A percentile compares a stretch with the other conserved stretches of the same genome.
These are phyloP conservation scores for Vachellia collinsii DNA, from an alignment of 306 rosid genomes.

Conservation along the genomic window DNA sequence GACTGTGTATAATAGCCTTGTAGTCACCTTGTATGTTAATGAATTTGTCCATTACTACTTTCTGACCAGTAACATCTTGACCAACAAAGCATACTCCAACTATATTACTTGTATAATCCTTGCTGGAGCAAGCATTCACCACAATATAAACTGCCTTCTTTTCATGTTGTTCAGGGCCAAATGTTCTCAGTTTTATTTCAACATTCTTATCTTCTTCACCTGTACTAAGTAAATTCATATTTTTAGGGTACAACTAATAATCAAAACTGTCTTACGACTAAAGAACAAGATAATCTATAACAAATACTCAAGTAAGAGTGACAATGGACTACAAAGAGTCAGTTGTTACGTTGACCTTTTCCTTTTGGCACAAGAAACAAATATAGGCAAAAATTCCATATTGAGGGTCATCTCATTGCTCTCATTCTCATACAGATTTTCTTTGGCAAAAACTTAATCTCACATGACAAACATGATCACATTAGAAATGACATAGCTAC, in stretches of 20 bases:
- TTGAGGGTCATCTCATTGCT: neutral
- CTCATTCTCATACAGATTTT: neutral
- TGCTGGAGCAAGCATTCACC: constrained; percentile 99
- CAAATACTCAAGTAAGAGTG: constrained; percentile 33
- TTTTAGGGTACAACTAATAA: constrained; percentile 38
- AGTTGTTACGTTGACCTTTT: constrained; percentile 1
- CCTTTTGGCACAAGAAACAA: neutral
- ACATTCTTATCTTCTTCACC: constrained; percentile 97
- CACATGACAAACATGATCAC: neutral
- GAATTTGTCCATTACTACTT: constrained; percentile 96
- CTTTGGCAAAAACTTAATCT: constrained; percentile 15
- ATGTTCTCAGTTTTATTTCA: constrained; percentile 89
- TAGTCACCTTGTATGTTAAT: constrained; percentile 95
- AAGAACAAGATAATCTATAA: constrained; percentile 38
- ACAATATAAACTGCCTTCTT: constrained; percentile 74
- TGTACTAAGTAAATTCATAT: constrained; percentile 60
- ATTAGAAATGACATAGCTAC: constrained; percentile 26
- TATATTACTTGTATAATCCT: constrained; percentile 76
- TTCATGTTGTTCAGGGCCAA: constrained; percentile 66
- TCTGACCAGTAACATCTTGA: constrained; percentile 95
- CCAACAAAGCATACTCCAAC: constrained; percentile 99
- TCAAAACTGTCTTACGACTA: constrained; percentile 36
- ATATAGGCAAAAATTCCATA: neutral
- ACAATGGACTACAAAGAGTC: constrained; percentile 1
- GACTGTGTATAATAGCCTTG: constrained; percentile 94